phyloP scores from a whole-genome alignment of 495 filamentous ascomycete genomes.

The Aspergillus sclerotiicarbonarius region DNA sequence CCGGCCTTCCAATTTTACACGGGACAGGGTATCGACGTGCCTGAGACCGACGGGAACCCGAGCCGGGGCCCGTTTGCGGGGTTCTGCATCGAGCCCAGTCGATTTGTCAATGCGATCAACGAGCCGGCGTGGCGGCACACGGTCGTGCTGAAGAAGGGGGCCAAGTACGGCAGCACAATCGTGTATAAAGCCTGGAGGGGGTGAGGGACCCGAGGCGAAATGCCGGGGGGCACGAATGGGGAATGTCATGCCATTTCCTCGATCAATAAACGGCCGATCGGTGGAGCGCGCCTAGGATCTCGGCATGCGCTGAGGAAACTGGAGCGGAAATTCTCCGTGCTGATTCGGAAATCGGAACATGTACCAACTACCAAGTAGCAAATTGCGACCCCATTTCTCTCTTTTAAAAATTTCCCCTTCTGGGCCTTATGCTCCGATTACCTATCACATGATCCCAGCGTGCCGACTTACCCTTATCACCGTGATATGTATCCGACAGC shows the following conservation, averaged over 20 bases:
- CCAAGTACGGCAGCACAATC: constrained; percentile 73
- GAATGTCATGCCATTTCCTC: not conserved
- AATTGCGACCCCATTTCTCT: not conserved
- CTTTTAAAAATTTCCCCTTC: not conserved
- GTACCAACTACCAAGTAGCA: not conserved
- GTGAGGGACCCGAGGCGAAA: constrained; percentile 18
- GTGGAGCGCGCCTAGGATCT: constrained; percentile 10
- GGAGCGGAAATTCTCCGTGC: not conserved
- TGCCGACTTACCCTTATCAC: constrained; percentile 13
- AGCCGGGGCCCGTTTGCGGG: constrained; percentile 64
- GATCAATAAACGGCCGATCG: not conserved
- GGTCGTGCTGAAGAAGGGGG: constrained; percentile 74
- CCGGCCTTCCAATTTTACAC: constrained; percentile 97
- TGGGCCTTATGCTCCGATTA: constrained; percentile 1
- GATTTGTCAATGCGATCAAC: constrained; percentile 86
- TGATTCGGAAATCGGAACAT: not conserved
- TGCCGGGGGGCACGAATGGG: not conserved
- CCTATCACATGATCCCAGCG: constrained; percentile 6
- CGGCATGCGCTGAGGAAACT: constrained; percentile 7
- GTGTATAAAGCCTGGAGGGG: constrained; percentile 80
- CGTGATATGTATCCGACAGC: constrained; percentile 15
- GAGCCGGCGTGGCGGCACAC: constrained; percentile 72
- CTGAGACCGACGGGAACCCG: constrained; percentile 61
- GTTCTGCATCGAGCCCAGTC: constrained; percentile 87
- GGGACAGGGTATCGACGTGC: constrained; percentile 78